These are phyloP conservation scores for Zymoseptoria ardabiliae DNA, from an alignment of 2,329 filamentous ascomycete genomes.

Conservation along the genomic window DNA sequence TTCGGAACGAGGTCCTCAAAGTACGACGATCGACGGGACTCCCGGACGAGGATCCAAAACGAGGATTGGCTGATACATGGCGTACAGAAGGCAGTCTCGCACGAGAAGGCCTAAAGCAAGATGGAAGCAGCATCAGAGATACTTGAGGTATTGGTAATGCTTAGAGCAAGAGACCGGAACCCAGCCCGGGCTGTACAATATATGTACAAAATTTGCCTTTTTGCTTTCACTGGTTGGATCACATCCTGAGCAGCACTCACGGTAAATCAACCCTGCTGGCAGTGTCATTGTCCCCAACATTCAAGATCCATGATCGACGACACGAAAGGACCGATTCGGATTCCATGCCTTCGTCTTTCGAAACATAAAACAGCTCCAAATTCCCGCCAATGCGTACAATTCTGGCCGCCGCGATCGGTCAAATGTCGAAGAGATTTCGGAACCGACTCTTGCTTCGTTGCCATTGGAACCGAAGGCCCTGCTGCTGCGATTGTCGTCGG, in stretches of 20 bases:
- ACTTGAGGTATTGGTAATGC: slow-evolving; percentile 30
- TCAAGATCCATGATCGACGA: not conserved
- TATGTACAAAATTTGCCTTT: not conserved
- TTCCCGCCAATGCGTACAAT: not conserved
- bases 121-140: slow-evolving; percentile 55
- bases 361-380: not conserved
- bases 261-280: too few relatives aligned
- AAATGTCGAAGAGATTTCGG: not conserved
- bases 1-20: slow-evolving; percentile 74
- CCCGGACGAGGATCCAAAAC: slow-evolving; percentile 71
- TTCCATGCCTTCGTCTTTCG: too few relatives aligned
- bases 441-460: not conserved
- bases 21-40: slow-evolving; percentile 65
- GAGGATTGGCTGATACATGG: slow-evolving; percentile 77
- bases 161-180: not conserved
- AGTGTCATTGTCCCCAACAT: not conserved
- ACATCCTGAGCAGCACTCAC: too few relatives aligned
- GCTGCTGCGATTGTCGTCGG: not conserved
- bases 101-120: slow-evolving; percentile 51
- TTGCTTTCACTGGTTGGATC: too few relatives aligned
- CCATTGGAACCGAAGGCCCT: not conserved
- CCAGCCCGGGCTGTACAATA: not conserved
- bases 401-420: not conserved
- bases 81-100: slow-evolving; percentile 46
- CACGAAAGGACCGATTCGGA: too few relatives aligned